These are phyloP conservation scores for Zygoascus flipseniorum DNA, from an alignment of 805 yeast genomes.

Conservation along the genomic window DNA sequence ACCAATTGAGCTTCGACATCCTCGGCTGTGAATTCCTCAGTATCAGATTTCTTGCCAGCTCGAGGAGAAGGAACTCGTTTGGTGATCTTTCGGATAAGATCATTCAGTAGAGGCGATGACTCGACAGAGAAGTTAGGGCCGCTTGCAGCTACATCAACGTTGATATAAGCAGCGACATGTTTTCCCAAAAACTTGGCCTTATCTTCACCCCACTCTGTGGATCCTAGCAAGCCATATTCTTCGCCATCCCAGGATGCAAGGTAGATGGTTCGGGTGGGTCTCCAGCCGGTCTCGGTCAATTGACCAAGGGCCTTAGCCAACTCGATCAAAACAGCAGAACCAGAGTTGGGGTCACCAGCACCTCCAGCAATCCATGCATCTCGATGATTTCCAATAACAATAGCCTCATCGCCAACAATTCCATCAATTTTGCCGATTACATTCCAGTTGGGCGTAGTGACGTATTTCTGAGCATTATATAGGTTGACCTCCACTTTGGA, in stretches of 20 bases:
- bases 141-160: constrained; percentile 56
- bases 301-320: constrained; percentile 51
- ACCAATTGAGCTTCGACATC: constrained; percentile 12
- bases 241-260: constrained; percentile 80
- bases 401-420: constrained; percentile 40
- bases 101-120: constrained; percentile 52
- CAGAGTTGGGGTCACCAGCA: constrained; percentile 73
- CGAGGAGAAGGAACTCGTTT: constrained; percentile 40
- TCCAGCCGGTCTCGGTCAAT: constrained; percentile 52
- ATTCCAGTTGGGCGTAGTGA: constrained; percentile 52
- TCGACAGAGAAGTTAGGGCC: constrained; percentile 46
- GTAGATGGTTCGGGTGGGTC: constrained; percentile 60
- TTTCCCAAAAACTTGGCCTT: constrained; percentile 37
- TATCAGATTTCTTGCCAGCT: background rate
- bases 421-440: constrained; percentile 58
- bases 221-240: constrained; percentile 63
- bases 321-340: constrained; percentile 58
- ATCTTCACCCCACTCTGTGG: constrained; percentile 71
- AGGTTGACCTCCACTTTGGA: constrained; percentile 40
- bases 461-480: constrained; percentile 53
- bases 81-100: constrained; percentile 39
- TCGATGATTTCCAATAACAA: constrained; percentile 66
- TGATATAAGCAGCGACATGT: constrained; percentile 57
- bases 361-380: constrained; percentile 79
- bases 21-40: background rate